Evolutionary conservation across 352 stramenopile genomes (phyloP).

Genomic region (Phytophthora litchii): DNA sequence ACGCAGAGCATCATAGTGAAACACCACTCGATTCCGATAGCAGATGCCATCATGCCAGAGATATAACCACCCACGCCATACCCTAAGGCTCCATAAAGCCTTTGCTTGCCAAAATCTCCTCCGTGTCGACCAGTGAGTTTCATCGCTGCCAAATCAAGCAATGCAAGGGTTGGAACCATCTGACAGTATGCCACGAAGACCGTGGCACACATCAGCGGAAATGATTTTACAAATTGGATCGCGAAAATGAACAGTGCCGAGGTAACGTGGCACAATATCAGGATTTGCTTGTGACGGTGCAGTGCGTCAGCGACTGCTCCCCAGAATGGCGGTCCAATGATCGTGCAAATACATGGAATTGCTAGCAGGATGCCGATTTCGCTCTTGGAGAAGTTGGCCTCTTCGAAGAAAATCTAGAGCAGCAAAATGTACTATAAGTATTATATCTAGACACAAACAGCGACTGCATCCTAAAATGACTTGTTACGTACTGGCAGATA

Average conservation of each 20-base stretch:
- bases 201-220: constrained; percentile 40
- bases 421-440: neutral
- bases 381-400: constrained; percentile 45
- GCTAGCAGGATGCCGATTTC: constrained; percentile 58
- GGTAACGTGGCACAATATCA: constrained; percentile 48
- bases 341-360: constrained; percentile 48
- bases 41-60: constrained; percentile 41
- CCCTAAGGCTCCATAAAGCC: constrained; percentile 55
- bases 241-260: constrained; percentile 49
- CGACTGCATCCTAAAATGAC: neutral
- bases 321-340: constrained; percentile 54
- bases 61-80: constrained; percentile 60
- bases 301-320: constrained; percentile 52
- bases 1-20: constrained; percentile 53
- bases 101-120: constrained; percentile 68
- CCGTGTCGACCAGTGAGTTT: constrained; percentile 44
- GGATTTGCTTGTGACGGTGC: constrained; percentile 47
- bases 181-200: constrained; percentile 49
- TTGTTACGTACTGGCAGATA: constrained; percentile 27
- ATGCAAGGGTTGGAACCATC: constrained; percentile 38
- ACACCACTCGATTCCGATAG: constrained; percentile 48
- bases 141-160: constrained; percentile 60
- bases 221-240: constrained; percentile 46
- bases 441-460: neutral
- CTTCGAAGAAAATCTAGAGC: constrained; percentile 32